Base-by-base conservation (phyloP, 306 rosid genomes). In the Inga leiocalycina region DNA sequence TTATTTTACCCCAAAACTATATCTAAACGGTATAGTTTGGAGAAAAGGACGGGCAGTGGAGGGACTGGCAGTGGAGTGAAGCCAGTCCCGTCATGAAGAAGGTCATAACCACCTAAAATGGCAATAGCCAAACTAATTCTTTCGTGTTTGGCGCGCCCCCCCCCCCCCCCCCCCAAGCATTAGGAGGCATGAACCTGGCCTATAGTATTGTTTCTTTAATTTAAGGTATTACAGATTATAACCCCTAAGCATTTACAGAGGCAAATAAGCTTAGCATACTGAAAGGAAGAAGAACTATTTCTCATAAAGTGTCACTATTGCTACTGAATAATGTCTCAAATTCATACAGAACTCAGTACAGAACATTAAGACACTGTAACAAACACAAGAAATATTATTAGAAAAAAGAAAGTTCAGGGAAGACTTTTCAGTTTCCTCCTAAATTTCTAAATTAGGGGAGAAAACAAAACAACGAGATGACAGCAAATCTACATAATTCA, bases 91-190 rank as follows among this genome's bases (percentile, higher is more conserved):
- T 54, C 39, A 46, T 43, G 79, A 74, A 39, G 57, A 80, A 39
- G 66, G 80, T 59, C 20, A 48, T n/a, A 15, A 12, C 41, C 52
- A 75, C 56, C 65, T 62, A 17, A 74, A 79, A 57, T 61, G 22
- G 80, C 41, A 43, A 34, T 5, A 6, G 54, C 75, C 74, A 71
- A 72, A 76, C 68, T 37, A 54, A 34, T n/a, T 11, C 37, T 22
- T 27, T 62, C 10, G 10, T 52, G 3, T 19, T 3, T 3, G 30
- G n/a, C n/a, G n/a, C n/a, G n/a, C n/a, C n/a, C n/a, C n/a, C n/a
- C n/a, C n/a, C n/a, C n/a, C n/a, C n/a, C n/a, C n/a, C n/a, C n/a
- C n/a, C n/a, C n/a, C n/a, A n/a, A n/a, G n/a, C n/a, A n/a, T n/a
- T n/a, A n/a, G n/a, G n/a, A n/a, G n/a, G n/a, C n/a, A n/a, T n/a